phyloP scores from a whole-genome alignment of 2,329 filamentous ascomycete genomes.

The Fusarium floridanum region DNA sequence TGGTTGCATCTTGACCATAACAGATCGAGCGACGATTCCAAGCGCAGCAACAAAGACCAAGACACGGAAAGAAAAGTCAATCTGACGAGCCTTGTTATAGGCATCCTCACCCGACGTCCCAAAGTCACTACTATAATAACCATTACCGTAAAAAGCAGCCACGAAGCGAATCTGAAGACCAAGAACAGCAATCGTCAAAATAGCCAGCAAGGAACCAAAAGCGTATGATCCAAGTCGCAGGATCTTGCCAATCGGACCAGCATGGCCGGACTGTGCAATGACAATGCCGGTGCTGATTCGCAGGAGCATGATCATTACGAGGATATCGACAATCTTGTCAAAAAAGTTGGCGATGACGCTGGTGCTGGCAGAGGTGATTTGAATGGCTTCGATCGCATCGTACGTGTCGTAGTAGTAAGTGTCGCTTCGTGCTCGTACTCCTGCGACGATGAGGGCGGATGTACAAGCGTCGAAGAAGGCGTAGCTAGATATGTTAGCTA shows the following conservation, averaged over 20 bases:
- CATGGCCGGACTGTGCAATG: constrained; percentile 23
- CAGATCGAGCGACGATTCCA: constrained; percentile 14
- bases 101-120: background rate
- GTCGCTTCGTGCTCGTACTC: background rate
- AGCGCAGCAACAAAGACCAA: constrained; percentile 37
- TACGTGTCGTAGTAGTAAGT: background rate
- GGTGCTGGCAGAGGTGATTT: constrained; percentile 7
- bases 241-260: constrained; percentile 17
- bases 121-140: too few relatives aligned
- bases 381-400: background rate
- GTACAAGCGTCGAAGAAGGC: constrained; percentile 33
- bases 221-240: constrained; percentile 31
- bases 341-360: constrained; percentile 3
- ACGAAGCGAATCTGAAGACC: constrained; percentile 33
- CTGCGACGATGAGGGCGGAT: constrained; percentile 23
- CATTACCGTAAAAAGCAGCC: background rate
- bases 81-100: background rate
- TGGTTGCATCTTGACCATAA: constrained; percentile 39
- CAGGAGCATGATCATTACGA: constrained; percentile 44
- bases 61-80: constrained; percentile 28
- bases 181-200: constrained; percentile 32
- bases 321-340: constrained; percentile 29
- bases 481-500: constrained; percentile 28
- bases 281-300: constrained; percentile 38
- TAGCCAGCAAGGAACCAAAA: constrained; percentile 23